Base-by-base conservation (phyloP, 176 grass and related monocot species). In the Hsuehochloa calcarea region DNA sequence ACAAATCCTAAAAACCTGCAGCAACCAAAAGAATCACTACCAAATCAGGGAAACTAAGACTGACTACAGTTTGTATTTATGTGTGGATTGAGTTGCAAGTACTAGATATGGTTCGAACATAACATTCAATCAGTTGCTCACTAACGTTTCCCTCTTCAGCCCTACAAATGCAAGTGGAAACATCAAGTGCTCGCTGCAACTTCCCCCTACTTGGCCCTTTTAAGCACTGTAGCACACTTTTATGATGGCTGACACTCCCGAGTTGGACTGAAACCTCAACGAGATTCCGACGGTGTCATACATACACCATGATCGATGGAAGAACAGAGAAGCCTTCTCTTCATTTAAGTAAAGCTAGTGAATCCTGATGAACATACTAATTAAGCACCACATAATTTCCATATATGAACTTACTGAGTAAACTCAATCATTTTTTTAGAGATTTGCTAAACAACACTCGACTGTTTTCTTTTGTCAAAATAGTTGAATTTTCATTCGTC, bases 1-100 rank as follows among this genome's bases (percentile, higher is more conserved):
- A 55, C 59, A 49, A 34, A 82, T 82, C 54, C 65, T 65, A 72
- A 90, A 65, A 45, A 65, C 65, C 65, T 56, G 43, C 1, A 58
- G 11, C 51, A 47, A 59, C 39, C 11, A 61, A 62, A 84, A 61
- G 10, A 74, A 60, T 74, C 9, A 19, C 25, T 59, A 13, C 3
- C 39, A 80, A 65, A 89, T 19, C 25, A 61, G 31, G 15, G 5
- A 70, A 51, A 71, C 17, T 37, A 65, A 54, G 65, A 64, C 5
- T 70, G 35, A 20, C 25, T 38, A 64, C 0, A 63, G 17, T 66
- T 58, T 45, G 46, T 31, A 72, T 25, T 29, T 17, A 56, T 68
- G 12, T 20, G 19, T 22, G 47, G 25, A 46, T n/a, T 19, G 58
- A 34, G 50, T 55, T 51, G 35, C 58, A 52, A 17, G 67, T 29